phyloP scores from a whole-genome alignment of 257 asterid genomes.

The Paraleonurus japonicus region DNA sequence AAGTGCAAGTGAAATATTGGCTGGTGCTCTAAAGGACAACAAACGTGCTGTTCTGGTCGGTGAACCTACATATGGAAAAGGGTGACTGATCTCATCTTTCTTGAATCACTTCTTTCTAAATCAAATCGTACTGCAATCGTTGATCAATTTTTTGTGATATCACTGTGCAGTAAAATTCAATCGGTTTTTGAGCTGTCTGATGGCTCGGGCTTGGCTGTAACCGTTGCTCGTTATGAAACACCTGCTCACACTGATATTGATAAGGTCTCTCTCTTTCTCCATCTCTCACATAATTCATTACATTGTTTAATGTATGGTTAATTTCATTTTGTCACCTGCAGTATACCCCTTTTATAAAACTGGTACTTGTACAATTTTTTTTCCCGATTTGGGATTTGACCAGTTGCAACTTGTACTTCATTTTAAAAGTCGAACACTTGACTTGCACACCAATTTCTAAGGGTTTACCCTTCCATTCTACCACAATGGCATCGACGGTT shows the following conservation, averaged over 20 bases:
- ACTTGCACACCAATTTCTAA: too few relatives aligned
- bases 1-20: constrained; percentile 95
- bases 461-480: too few relatives aligned
- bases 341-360: too few relatives aligned
- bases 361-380: too few relatives aligned
- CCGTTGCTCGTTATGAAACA: constrained; percentile 96
- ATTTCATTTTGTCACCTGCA: too few relatives aligned
- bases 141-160: constrained; percentile 8
- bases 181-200: constrained; percentile 94
- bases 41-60: constrained; percentile 86
- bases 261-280: constrained; percentile 54
- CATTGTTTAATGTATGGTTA: too few relatives aligned
- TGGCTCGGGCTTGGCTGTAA: constrained; percentile 95
- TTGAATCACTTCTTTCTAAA: background rate
- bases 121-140: background rate
- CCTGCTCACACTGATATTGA: constrained; percentile 91
- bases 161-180: constrained; percentile 73
- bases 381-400: too few relatives aligned
- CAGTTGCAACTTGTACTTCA: too few relatives aligned
- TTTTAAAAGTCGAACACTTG: too few relatives aligned
- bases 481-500: too few relatives aligned
- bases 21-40: constrained; percentile 95
- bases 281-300: background rate
- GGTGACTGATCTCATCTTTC: constrained; percentile 41
- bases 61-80: constrained; percentile 96